These are phyloP conservation scores for Vanrija pseudolonga DNA, from an alignment of 1,284 basidiomycete species.

Conservation along the genomic window DNA sequence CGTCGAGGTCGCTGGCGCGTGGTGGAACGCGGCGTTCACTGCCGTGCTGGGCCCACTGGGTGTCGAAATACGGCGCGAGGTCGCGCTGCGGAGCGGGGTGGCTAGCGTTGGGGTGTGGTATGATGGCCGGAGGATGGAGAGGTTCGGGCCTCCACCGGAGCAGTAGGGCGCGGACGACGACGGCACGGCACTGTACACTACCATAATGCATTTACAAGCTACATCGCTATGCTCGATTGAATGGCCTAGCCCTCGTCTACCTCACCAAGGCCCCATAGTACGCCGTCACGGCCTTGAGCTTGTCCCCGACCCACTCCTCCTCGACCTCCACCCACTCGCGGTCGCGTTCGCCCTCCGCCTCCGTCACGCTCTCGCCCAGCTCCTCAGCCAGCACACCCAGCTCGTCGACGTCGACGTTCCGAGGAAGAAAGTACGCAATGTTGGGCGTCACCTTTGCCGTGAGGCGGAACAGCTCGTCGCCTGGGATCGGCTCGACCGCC, in stretches of 20 bases:
- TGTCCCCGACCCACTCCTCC: conserved; percentile 54
- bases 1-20: conserved; percentile 1
- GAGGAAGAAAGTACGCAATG: conserved; percentile 84
- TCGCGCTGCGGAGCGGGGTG: neutral
- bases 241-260: neutral
- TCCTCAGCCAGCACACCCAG: conserved; percentile 57
- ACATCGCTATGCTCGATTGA: too few species aligned
- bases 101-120: conserved; percentile 13
- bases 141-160: conserved; percentile 3
- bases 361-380: conserved; percentile 5
- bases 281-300: conserved; percentile 54
- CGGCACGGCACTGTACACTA: too few species aligned
- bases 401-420: conserved; percentile 73
- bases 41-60: neutral
- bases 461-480: conserved; percentile 71
- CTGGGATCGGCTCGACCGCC: conserved; percentile 73
- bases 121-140: conserved; percentile 8
- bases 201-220: too few species aligned
- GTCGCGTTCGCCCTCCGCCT: conserved; percentile 9
- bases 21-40: conserved; percentile 13
- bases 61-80: conserved; percentile 11
- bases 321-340: conserved; percentile 51
- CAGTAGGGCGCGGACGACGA: too few species aligned
- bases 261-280: conserved; percentile 53
- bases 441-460: conserved; percentile 65